Evolutionary conservation across 2,329 filamentous ascomycete species (phyloP), one percentile per base, ranked within the genome.

Genomic region (Aspergillus transmontanensis): DNA sequence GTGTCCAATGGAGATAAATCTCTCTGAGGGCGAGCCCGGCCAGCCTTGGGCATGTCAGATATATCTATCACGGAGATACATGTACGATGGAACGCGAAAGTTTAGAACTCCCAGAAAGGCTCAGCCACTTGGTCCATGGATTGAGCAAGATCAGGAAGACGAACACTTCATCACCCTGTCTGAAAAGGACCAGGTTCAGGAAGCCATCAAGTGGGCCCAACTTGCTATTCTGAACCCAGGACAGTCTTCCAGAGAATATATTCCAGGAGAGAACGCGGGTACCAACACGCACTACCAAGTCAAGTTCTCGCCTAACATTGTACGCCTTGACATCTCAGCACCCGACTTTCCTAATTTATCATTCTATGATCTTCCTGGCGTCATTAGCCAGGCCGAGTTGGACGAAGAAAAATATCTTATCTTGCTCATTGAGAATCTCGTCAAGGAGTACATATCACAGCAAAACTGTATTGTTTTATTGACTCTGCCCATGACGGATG

Each of bases 331-430:
- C 58, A 93, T 97, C 30, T 87, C 87, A 0, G 90, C 89, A 0
- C 90, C 90, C 0, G 83, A 82, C 0, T 83, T 94, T 0, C 89
- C 92, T 0, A 88, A 92, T 6, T 75, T 97, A 0, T 92, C 90
- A 0, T 96, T 97, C 69, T 94, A 92, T 64, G 93, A 97, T 64
- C 83, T 97, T 0, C 93, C 93, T 0, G 93, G 93, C 0, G 87
- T 96, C 0, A 94, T 96, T 65, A 87, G 88, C 23, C 89, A 89
- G 9, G 85, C 89, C 0, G 86, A 87, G 2, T 82, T 87, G 9
- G 85, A 85, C 9, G 81, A 86, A 3, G 88, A 94, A 19, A 82
- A 85, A 11, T 91, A 91, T 61, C 80, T 94, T 0, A 89, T 94
- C 14, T 81, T 84, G 0, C 87, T 95, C 0, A 90, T 96, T 0